Evolutionary conservation across 305 asterid genomes (phyloP).

Genomic region (Nicotiana rustica): DNA sequence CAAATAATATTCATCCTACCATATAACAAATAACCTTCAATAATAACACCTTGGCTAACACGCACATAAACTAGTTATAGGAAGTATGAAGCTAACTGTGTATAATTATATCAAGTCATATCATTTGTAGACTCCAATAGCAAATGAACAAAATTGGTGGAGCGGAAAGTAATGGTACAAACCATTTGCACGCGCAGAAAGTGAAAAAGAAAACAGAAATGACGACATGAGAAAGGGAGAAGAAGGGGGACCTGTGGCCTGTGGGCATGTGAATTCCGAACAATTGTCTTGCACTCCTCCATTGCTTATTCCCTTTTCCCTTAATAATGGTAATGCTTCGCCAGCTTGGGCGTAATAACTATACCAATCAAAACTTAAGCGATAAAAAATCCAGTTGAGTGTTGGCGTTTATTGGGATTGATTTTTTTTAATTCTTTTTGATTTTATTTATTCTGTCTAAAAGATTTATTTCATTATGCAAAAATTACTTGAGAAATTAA

Average conservation of each 20-base stretch:
- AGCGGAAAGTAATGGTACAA: background rate
- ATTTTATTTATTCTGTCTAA: background rate
- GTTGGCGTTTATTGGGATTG: background rate
- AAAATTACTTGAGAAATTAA: background rate
- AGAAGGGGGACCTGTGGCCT: background rate
- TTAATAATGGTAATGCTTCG: too few relatives aligned
- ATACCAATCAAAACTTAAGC: too few relatives aligned
- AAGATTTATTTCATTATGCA: background rate
- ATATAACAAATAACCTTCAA: background rate
- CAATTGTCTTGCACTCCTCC: background rate
- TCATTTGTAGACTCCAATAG: background rate
- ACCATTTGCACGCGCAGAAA: slow-evolving; percentile 18
- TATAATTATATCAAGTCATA: background rate
- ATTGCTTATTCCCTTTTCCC: background rate
- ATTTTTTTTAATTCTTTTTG: background rate
- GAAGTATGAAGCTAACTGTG: background rate
- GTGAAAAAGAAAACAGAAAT: background rate
- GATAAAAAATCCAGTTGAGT: background rate
- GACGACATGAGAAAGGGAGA: background rate
- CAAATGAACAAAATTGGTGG: background rate
- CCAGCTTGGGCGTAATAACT: too few relatives aligned
- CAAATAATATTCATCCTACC: background rate
- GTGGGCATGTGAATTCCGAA: background rate
- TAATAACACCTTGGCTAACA: background rate
- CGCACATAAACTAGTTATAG: background rate